Conservation (phyloP, 805 yeast species). For the Wickerhamomyces bovis region DNA sequence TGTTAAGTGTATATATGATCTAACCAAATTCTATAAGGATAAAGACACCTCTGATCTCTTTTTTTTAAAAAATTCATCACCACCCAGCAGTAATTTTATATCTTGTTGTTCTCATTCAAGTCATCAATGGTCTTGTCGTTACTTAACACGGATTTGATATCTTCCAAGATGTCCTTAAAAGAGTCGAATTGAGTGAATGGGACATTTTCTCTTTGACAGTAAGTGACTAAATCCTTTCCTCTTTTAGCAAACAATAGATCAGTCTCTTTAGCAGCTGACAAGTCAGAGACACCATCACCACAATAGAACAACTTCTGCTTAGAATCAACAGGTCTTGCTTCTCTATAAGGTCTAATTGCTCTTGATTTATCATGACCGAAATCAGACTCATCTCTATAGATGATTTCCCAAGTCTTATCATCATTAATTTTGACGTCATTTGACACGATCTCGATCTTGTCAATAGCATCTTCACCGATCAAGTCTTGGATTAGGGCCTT, state of each 20-base stretch:
- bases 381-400: slow-evolving; percentile 75
- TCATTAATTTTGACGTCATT: slow-evolving; percentile 60
- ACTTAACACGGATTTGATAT: slow-evolving; percentile 48
- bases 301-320: slow-evolving; percentile 80
- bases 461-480: slow-evolving; percentile 70
- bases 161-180: slow-evolving; percentile 66
- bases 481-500: slow-evolving; percentile 65
- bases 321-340: slow-evolving; percentile 21
- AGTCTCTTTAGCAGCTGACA: slow-evolving; percentile 93
- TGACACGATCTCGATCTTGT: slow-evolving; percentile 72
- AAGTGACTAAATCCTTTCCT: slow-evolving; percentile 84
- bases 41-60: background rate
- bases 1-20: background rate
- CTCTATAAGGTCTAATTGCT: slow-evolving; percentile 51
- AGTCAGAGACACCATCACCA: slow-evolving; percentile 96
- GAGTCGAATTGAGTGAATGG: slow-evolving; percentile 80
- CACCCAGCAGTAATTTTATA: background rate
- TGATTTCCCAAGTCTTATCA: slow-evolving; percentile 72
- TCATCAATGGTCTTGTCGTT: slow-evolving; percentile 33
- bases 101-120: slow-evolving; percentile 27
- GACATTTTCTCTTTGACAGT: slow-evolving; percentile 72
- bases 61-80: background rate
- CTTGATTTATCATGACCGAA: slow-evolving; percentile 95
- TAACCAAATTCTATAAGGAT: background rate
- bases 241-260: slow-evolving; percentile 88